Base-by-base conservation (phyloP, 768 basidiomycete genomes). In the Termitomyces sp. region DNA sequence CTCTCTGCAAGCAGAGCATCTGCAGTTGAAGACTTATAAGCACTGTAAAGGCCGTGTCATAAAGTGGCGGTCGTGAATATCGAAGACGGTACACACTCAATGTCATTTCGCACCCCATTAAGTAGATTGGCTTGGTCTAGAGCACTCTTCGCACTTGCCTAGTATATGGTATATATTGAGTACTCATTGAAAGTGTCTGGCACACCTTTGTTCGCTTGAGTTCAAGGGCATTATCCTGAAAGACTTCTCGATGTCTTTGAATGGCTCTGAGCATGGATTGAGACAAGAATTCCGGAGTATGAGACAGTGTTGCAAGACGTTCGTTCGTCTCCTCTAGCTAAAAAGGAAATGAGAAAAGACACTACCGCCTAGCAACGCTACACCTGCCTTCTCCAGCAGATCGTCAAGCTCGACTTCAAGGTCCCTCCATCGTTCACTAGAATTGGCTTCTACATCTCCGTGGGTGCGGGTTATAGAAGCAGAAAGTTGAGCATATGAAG, bases 31-130 rank as follows among this genome's bases (percentile, higher is more conserved):
- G 92, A 90, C 70, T 94, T 94, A 73, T 95, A 95, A 40, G 94
- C 90, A 61, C 94, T 97, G 50, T 24, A 28, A 50, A 11, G 32
- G 40, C 41, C 30, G 49, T 44, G 28, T 50, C 11, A 41, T 26
- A 33, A 28, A 24, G 5, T 35, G 40, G 32, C 46, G 16, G 20
- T 18, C 18, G 11, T 40, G 22, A 28, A 14, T 20, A 24, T 40
- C 24, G 43, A 56, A 41, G 32, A 57, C 18, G 57, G 43, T 32
- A 72, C 87, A 46, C 64, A 96, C 95, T 94, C 93, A 62, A 98
- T 98, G 65, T 99, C 97, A 63, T 95, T 94, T 62, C 95, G 82
- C 3, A 98, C 95, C 8, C 92, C 93, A 46, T 82, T 86, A 22
- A 99, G 79, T 16, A 99, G 74, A 68, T 92, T 96, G 1, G 87